Conservation (phyloP, 257 asterid genomes). For the Capsicum baccatum region DNA sequence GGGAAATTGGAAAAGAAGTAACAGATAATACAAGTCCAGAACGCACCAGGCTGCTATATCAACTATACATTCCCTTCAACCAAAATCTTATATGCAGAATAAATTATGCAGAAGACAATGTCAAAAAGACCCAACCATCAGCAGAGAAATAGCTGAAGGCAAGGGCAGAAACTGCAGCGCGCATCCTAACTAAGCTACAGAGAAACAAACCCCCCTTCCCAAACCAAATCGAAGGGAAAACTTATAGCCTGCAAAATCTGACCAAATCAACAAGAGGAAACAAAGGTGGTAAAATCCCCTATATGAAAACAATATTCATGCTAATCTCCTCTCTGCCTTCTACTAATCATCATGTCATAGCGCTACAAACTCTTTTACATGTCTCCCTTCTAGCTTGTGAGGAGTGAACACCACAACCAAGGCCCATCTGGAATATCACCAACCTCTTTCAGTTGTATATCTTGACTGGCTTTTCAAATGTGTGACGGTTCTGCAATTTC, state of each 20-base stretch:
- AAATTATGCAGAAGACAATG: slow-evolving; percentile 26
- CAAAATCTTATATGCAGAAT: slow-evolving; percentile 37
- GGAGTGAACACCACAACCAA: slow-evolving; percentile 19
- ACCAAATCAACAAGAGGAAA: slow-evolving; percentile 18
- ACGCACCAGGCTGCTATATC: slow-evolving; percentile 1
- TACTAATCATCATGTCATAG: slow-evolving; percentile 27
- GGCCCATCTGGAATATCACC: background rate
- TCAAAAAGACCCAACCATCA: slow-evolving; percentile 24
- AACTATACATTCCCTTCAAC: slow-evolving; percentile 39
- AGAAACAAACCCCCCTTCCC: slow-evolving; percentile 18
- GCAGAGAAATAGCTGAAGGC: background rate
- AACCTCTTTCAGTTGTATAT: slow-evolving; percentile 65
- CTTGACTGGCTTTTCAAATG: slow-evolving; percentile 89
- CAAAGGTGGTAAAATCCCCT: slow-evolving; percentile 19
- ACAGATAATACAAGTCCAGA: slow-evolving; percentile 20
- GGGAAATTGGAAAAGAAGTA: background rate
- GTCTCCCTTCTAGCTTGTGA: background rate
- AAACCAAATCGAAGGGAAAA: background rate
- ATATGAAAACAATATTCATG: slow-evolving; percentile 9
- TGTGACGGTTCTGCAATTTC: slow-evolving; percentile 81
- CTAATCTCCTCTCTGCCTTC: background rate
- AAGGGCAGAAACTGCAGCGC: slow-evolving; percentile 32
- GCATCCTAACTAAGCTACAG: slow-evolving; percentile 24
- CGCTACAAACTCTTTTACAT: slow-evolving; percentile 24
- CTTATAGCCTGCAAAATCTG: background rate